Base-by-base conservation (phyloP, 768 basidiomycete species). In the Tricholoma sp. region DNA sequence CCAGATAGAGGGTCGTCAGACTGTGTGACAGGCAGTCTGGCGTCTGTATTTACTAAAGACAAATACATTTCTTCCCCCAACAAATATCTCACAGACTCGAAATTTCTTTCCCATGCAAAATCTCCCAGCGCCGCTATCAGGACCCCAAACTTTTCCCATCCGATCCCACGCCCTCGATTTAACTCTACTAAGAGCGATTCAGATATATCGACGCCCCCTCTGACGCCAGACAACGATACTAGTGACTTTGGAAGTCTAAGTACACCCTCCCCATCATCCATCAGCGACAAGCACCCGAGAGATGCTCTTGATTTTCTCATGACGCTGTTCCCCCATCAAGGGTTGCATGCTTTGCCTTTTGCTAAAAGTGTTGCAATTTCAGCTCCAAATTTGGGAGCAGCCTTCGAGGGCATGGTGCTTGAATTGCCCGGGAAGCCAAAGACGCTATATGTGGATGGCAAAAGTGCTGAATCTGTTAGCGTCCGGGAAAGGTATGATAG, bases 11-110 rank as follows among this genome's bases (percentile, higher is more conserved):
- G 91, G 91, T 94, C 91, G 90, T 86, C 84, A 80, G 84, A 82
- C 82, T 86, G 89, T 83, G 91, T 94, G 91, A 94, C 88, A 94
- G 91, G 83, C 89, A 81, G 85, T 78, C 81, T 82, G 86, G 83
- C 89, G 91, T 77, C 79, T 69, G 74, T 71, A 60, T 73, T 77
- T 66, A 76, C 81, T 68, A 72, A 74, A 72, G 71, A 76, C 63
- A 73, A 76, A 65, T 69, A 71, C 66, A 67, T 70, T 63, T 72
- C 72, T 58, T 73, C 74, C 66, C 71, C 74, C 46, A 52, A 62
- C 39, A 18, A 18, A 29, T 31, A 29, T 29, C 7, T 18, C 27
- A n/a, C 58, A 41, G 32, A 57, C n/a, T 45, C 34, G 53, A 56
- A 14, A 50, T 61, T 65, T 61, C 67, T 53, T 56, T 66, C 50